Conservation (phyloP, 306 rosid species). For the Cicer cuneatum region DNA sequence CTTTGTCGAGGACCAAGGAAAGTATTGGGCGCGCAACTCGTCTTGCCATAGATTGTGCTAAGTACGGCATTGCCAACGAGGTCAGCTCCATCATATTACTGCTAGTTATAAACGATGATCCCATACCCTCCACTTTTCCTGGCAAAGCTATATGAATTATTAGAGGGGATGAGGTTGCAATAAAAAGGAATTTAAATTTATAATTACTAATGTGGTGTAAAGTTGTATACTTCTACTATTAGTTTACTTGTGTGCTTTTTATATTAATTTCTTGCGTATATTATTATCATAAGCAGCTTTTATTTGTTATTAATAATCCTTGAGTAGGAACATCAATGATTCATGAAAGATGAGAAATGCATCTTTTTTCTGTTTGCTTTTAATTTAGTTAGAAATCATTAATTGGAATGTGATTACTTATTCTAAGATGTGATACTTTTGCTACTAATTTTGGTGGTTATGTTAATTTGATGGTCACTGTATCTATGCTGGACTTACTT, state of each 20-base stretch:
- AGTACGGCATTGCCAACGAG: constrained; percentile 98
- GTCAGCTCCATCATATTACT: constrained; percentile 51
- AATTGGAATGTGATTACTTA: constrained; percentile 22
- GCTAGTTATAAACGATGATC: constrained; percentile 23
- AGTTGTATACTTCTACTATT: neutral
- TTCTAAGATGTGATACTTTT: constrained; percentile 1
- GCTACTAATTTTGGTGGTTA: constrained; percentile 20
- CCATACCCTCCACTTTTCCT: neutral
- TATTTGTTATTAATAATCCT: constrained; percentile 16
- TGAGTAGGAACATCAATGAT: constrained; percentile 38
- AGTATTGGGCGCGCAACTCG: constrained; percentile 99
- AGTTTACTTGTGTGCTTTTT: constrained; percentile 11
- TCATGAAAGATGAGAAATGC: constrained; percentile 15
- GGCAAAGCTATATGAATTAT: constrained; percentile 18
- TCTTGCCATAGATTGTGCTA: constrained; percentile 98
- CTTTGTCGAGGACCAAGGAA: constrained; percentile 98
- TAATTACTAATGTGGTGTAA: neutral
- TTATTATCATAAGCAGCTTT: constrained; percentile 10
- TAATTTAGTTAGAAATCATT: constrained; percentile 23
- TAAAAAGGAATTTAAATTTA: neutral
- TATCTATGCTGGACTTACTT: constrained; percentile 39
- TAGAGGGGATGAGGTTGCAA: constrained; percentile 2
- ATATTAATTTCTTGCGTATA: constrained; percentile 1
- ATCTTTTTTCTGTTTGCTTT: constrained; percentile 27
- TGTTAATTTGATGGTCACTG: constrained; percentile 27